Conservation (phyloP, 352 stramenopile species). For the Pseudoperonospora humuli region DNA sequence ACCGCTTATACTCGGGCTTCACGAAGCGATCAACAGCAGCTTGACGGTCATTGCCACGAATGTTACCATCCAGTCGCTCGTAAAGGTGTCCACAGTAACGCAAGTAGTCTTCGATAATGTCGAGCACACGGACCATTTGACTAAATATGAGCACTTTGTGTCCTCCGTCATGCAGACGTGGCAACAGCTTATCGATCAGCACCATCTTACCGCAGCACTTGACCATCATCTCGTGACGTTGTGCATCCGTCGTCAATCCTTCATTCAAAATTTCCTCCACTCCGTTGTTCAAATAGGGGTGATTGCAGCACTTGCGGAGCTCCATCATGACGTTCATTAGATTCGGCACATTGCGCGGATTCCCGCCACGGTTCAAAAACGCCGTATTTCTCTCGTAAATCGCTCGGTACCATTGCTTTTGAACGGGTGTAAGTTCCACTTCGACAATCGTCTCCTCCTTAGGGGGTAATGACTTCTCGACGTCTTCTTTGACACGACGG, state of each 20-base stretch:
- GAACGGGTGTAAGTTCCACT: constrained; percentile 84
- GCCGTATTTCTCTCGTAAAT: constrained; percentile 96
- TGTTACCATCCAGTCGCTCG: constrained; percentile 97
- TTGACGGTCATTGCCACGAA: constrained; percentile 87
- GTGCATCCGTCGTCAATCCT: constrained; percentile 53
- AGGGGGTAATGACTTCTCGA: constrained; percentile 82
- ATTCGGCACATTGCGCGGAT: constrained; percentile 79
- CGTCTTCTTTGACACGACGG: constrained; percentile 85
- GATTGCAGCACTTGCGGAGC: constrained; percentile 87
- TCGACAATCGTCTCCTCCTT: constrained; percentile 90
- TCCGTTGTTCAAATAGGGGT: constrained; percentile 90
- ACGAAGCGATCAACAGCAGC: constrained; percentile 83
- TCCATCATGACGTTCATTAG: constrained; percentile 92
- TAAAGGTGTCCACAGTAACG: constrained; percentile 87
- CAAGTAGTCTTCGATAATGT: constrained; percentile 99
- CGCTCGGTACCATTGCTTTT: constrained; percentile 87
- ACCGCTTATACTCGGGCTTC: constrained; percentile 88
- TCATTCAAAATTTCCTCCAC: constrained; percentile 86
- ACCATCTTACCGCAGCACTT: constrained; percentile 99
- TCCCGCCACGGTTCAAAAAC: constrained; percentile 80
- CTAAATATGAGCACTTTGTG: constrained; percentile 99
- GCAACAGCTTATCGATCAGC: constrained; percentile 98
- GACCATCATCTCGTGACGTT: constrained; percentile 92
- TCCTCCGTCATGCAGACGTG: constrained; percentile 92
- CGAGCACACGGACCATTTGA: constrained; percentile 98